Percentiles rank a stretch among this genome's conserved stretches.
These are phyloP conservation scores for Massospora cicadina DNA, from an alignment of 371 early-diverging fungal species.

Conservation along the genomic window DNA sequence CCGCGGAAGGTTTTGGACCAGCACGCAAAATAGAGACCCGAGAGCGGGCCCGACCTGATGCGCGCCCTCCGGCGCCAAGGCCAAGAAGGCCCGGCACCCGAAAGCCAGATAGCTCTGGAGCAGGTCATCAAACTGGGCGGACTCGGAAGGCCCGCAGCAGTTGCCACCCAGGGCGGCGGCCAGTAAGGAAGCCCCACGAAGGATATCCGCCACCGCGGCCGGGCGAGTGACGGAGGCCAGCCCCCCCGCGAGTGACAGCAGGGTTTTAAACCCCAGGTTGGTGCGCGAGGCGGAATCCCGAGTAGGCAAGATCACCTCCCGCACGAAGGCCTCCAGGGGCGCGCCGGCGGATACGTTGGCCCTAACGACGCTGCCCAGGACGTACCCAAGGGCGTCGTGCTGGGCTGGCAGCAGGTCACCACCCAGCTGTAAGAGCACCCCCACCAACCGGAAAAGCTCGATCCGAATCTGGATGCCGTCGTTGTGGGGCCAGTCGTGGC, in stretches of 20 bases:
- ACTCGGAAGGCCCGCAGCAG: background rate
- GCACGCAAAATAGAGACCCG: background rate
- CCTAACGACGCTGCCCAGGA: background rate
- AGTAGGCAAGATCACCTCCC: background rate
- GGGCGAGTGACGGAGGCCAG: background rate
- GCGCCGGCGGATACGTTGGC: background rate
- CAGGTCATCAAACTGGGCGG: background rate
- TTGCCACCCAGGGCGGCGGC: background rate
- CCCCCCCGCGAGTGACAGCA: background rate
- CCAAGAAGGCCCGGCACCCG: background rate
- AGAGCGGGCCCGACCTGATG: background rate
- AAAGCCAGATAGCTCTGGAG: background rate
- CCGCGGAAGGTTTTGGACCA: background rate
- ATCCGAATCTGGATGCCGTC: slow-evolving; percentile 35
- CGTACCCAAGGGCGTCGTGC: background rate
- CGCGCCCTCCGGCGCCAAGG: background rate
- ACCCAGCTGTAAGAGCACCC: slow-evolving; percentile 24
- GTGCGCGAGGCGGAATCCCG: background rate
- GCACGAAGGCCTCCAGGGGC: background rate
- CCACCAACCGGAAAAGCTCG: slow-evolving; percentile 32
- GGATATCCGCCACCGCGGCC: background rate
- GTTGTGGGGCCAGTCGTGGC: slow-evolving; percentile 50
- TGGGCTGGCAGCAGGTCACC: background rate
- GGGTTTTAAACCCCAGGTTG: background rate
- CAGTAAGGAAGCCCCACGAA: background rate